A percentile compares a stretch with the other conserved stretches of the same genome.
Conservation (phyloP, 176 grass and related monocot species). For the Metroxylon sagu region DNA sequence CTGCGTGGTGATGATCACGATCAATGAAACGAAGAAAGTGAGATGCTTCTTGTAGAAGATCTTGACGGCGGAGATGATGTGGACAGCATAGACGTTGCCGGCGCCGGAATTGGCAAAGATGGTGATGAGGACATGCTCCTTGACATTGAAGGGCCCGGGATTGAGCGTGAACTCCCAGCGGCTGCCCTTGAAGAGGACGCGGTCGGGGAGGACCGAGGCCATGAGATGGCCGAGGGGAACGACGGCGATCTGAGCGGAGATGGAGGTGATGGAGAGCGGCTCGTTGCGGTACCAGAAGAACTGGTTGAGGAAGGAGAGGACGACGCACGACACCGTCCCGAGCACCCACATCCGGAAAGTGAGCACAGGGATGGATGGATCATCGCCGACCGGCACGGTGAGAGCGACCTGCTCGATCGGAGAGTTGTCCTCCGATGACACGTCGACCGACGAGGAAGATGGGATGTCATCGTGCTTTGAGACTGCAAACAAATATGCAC, state of each 20-base stretch:
- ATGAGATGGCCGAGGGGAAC: slow-evolving; percentile 57
- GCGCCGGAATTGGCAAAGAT: slow-evolving; percentile 51
- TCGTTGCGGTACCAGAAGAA: slow-evolving; percentile 69
- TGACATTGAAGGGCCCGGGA: slow-evolving; percentile 59
- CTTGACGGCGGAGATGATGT: slow-evolving; percentile 72
- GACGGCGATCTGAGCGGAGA: slow-evolving; percentile 49
- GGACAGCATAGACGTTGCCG: slow-evolving; percentile 49
- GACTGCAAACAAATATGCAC: too few relatives aligned
- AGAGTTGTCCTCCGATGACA: neutral
- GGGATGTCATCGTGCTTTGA: too few relatives aligned
- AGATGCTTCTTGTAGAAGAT: slow-evolving; percentile 63
- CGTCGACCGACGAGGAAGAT: too few relatives aligned
- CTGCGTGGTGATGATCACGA: slow-evolving; percentile 42
- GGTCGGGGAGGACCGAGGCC: slow-evolving; percentile 29
- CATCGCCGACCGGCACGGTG: slow-evolving; percentile 51
- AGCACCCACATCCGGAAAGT: slow-evolving; percentile 73
- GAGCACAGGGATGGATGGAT: slow-evolving; percentile 47
- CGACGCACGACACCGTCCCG: slow-evolving; percentile 43
- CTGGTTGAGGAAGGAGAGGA: slow-evolving; percentile 74
- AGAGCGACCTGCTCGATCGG: slow-evolving; percentile 75
- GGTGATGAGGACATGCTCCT: slow-evolving; percentile 66
- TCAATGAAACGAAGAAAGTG: slow-evolving; percentile 44
- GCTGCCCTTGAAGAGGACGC: slow-evolving; percentile 11
- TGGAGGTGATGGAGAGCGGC: slow-evolving; percentile 50
- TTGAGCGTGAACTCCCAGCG: slow-evolving; percentile 49